Base-by-base conservation (phyloP, 2,329 filamentous ascomycete species). In the Amphichorda felina region DNA sequence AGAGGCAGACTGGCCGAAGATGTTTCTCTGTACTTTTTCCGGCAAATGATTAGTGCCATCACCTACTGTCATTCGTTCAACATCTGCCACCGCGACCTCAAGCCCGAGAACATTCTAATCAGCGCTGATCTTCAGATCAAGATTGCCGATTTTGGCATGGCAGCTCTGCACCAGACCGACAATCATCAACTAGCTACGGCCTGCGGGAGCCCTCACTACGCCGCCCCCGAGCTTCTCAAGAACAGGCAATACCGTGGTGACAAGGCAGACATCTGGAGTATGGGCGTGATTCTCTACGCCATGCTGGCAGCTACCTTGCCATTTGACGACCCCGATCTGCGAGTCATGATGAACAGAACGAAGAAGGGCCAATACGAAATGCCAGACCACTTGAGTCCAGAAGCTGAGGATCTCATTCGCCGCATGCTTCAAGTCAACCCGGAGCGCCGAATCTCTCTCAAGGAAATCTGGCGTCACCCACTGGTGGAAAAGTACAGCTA, bases 81-180 rank as follows among this genome's bases (percentile, higher is more conserved):
- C 46, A 94, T 98, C 43, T 94, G 88, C 53, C 91, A 98, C 53
- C 82, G 91, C 17, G 91, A 98, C 48, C 67, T 98, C 36, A 98
- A 98, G 59, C 91, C 88, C 0, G 91, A 98, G 59, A 98, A 98
- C 49, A 95, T 98, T 31, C 68, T 98, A 14, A 69, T 98, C 34
- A 87, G 87, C 38, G 65, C 66, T 3, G 65, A 79, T 32, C 72
- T 80, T 36, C 77, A 83, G 39, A 78, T 96, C 55, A 98, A 96
- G 60, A 79, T 98, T 47, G 89, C 89, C 35, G 91, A 98, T 56
- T 98, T 98, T 56, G 89, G 91, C 29, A 95, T 98, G 88, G 91
- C 91, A 30, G 89, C 89, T 4, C 67, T 96, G 29, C 75, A 80
- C 43, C 89, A 96, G 54, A 83, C 83, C 4, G 71, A 75, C 17